Evolutionary conservation across 257 asterid genomes (phyloP).

Genomic region (Jaltomata sinuosa): DNA sequence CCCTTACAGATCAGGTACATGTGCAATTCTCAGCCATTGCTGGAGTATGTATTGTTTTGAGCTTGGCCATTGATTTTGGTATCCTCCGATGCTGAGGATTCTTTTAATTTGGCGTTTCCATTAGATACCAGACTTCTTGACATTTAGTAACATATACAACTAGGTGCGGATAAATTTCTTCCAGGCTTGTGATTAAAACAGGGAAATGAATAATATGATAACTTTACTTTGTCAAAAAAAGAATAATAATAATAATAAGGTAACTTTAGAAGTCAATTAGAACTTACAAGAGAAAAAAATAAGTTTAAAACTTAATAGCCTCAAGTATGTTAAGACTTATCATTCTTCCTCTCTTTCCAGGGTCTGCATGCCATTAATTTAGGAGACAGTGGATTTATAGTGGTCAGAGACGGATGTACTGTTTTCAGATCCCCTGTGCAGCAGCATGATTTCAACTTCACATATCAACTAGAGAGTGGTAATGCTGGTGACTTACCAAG

Average conservation of each 20-base stretch:
- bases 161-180: neutral
- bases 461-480: slow-evolving; percentile 85
- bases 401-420: slow-evolving; percentile 78
- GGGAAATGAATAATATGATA: neutral
- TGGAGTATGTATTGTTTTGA: neutral
- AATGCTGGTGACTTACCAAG: slow-evolving; percentile 84
- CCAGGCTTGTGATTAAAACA: neutral
- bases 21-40: neutral
- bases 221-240: neutral
- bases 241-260: neutral
- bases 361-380: slow-evolving; percentile 85
- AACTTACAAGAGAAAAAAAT: neutral
- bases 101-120: neutral
- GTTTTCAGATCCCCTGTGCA: slow-evolving; percentile 86
- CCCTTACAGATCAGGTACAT: slow-evolving; percentile 75
- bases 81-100: neutral
- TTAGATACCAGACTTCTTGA: neutral
- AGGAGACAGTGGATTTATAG: slow-evolving; percentile 97
- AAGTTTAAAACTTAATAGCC: neutral
- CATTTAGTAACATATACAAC: neutral
- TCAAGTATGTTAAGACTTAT: neutral
- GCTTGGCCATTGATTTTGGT: neutral
- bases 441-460: slow-evolving; percentile 94
- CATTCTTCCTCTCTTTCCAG: slow-evolving; percentile 20
- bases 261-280: neutral